phyloP scores from a whole-genome alignment of 2,329 filamentous ascomycete species.

The Neopestalotiopsis clavispora region DNA sequence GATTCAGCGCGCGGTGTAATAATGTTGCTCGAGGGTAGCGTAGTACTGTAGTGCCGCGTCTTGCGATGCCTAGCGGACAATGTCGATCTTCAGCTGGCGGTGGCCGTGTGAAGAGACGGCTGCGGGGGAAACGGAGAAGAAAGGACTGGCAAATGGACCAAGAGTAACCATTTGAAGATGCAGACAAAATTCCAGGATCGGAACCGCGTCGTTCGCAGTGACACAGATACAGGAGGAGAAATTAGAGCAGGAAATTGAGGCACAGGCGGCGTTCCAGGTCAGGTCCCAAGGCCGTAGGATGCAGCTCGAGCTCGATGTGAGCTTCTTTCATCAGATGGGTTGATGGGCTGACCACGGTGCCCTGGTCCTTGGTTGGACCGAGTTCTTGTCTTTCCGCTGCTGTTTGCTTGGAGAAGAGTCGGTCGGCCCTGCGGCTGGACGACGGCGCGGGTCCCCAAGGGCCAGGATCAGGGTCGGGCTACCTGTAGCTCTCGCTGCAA shows the following conservation, averaged over 20 bases:
- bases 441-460: background rate
- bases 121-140: background rate
- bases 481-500: background rate
- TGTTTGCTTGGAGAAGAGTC: too few relatives aligned
- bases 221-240: background rate
- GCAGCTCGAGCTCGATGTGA: conserved; percentile 10
- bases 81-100: conserved; percentile 2
- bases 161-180: background rate
- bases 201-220: background rate
- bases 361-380: background rate
- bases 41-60: background rate
- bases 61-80: background rate
- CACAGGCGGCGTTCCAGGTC: conserved; percentile 9
- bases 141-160: background rate
- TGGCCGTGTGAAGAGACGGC: conserved; percentile 10
- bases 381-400: background rate
- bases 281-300: background rate
- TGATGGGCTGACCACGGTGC: background rate
- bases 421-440: conserved; percentile 6
- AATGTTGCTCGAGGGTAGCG: background rate
- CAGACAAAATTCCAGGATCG: background rate
- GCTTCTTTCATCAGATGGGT: background rate
- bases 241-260: background rate
- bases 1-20: background rate
- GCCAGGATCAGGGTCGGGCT: background rate